Base-by-base conservation (phyloP, 805 yeast genomes). In the Kodamaea hsintzibuensis region DNA sequence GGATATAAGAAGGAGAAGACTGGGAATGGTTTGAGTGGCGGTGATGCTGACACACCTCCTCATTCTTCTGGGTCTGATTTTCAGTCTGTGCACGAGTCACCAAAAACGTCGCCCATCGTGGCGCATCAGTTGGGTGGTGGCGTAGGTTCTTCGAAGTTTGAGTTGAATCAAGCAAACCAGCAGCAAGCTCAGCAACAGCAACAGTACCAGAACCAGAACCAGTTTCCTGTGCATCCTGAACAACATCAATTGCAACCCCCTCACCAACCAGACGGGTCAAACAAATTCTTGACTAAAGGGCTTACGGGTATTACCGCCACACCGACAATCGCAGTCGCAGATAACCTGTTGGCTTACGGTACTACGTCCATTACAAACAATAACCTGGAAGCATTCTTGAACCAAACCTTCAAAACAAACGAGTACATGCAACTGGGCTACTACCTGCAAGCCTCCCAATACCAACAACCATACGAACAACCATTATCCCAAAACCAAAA, bases 301-400 rank as follows among this genome's bases (percentile, higher is more conserved):
- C 66, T 76, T 51, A 67, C 71, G 42, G 57, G 58, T 37, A 71
- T 69, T 0, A 75, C 84, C 4, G 50, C 54, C 22, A 51, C 54
- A 9, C 89, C 92, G 16, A 86, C 93, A 2, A 86, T 89, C 1
- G 91, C 91, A 0, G 69, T 87, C 8, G 77, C 84, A 47, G 81
- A 82, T 56, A 79, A 79, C 54, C 79, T 86, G 1, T 78, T 83
- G 68, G 92, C 82, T 1, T 81, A 85, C 68, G 92, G 91, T 1
- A 86, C 91, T 4, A 86, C 88, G 61, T 54, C 66, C 42, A 48
- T 60, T 37, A 60, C 59, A 52, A 55, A 61, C 47, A 59, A 60
- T 22, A 59, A 61, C 37, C 62, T 59, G 54, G 70, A 62, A 44
- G 50, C 67, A 13, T 66, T 61, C 47, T 57, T 67, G 40, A 62